Evolutionary conservation across 192 early-diverging fungal genomes (phyloP).

Genomic region (Cladochytrium replicatum): DNA sequence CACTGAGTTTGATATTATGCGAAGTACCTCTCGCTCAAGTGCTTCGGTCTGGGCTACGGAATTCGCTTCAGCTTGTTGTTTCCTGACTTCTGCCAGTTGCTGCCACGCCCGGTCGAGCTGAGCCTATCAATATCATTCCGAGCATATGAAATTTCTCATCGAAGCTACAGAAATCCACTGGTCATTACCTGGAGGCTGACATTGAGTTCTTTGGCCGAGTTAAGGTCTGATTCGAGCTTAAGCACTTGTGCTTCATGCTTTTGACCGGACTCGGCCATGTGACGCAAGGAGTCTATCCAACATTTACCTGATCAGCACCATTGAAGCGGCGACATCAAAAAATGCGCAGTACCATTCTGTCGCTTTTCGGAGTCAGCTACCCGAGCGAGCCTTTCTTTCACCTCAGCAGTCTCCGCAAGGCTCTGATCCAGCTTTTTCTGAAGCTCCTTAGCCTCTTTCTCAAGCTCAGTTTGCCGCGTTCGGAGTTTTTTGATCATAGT

Average conservation of each 20-base stretch:
- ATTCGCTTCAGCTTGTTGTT: conserved; percentile 11
- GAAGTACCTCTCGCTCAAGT: conserved; percentile 20
- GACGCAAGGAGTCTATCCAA: conserved; percentile 14
- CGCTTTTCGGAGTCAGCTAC: conserved; percentile 19
- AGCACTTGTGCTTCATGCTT: conserved; percentile 28
- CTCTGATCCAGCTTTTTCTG: conserved; percentile 14
- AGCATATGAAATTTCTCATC: no score
- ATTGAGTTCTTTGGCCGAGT: conserved; percentile 4
- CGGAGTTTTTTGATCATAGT: conserved; percentile 67
- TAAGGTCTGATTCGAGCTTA: conserved; percentile 21
- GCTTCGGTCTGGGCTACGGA: conserved; percentile 27
- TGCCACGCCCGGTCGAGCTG: conserved; percentile 14
- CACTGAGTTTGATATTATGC: background rate
- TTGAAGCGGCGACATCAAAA: conserved; percentile 3
- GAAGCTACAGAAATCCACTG: no score
- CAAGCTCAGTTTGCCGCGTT: conserved; percentile 49
- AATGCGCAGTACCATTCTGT: conserved; percentile 7
- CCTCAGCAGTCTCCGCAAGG: conserved; percentile 8
- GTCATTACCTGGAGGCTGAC: background rate
- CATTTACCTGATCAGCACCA: no score
- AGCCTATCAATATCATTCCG: no score
- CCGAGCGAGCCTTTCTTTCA: conserved; percentile 15
- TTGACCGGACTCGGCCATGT: conserved; percentile 12
- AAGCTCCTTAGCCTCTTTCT: conserved; percentile 39
- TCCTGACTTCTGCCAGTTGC: conserved; percentile 21